phyloP scores from a whole-genome alignment of 805 yeast genomes.

The Candida sakaeoensis region DNA sequence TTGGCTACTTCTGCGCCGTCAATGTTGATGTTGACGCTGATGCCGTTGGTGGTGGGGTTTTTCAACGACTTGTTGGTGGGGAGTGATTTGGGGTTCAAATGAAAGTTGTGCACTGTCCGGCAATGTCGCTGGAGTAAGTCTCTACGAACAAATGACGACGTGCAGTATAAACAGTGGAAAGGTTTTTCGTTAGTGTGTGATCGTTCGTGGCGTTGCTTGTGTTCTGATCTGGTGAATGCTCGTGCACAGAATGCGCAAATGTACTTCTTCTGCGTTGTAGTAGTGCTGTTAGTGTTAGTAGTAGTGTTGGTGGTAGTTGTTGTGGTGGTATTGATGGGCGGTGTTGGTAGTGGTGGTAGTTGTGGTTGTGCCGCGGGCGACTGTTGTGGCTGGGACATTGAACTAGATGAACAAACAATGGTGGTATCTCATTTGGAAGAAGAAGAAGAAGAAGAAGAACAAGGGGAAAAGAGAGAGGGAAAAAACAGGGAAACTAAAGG shows the following conservation, averaged over 20 bases:
- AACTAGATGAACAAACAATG: too few relatives aligned
- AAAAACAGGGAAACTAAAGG: too few relatives aligned
- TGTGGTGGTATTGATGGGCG: not conserved
- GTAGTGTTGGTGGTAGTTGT: constrained; percentile 1
- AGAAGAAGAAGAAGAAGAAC: too few relatives aligned
- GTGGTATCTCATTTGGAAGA: too few relatives aligned
- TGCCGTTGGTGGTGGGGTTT: constrained; percentile 8
- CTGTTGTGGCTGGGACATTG: not conserved
- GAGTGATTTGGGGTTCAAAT: constrained; percentile 10
- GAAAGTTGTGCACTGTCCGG: constrained; percentile 66
- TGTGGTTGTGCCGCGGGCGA: not conserved
- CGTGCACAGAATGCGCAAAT: constrained; percentile 78
- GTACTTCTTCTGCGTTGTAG: constrained; percentile 61
- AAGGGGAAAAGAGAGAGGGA: too few relatives aligned
- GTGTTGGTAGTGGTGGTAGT: not conserved
- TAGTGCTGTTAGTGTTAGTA: too few relatives aligned
- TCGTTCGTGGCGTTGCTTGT: constrained; percentile 72
- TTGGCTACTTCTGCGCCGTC: too few relatives aligned
- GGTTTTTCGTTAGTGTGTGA: constrained; percentile 82
- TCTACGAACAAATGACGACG: constrained; percentile 70
- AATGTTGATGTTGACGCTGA: not conserved
- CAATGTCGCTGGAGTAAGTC: constrained; percentile 75
- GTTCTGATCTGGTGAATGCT: constrained; percentile 77
- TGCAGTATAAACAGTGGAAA: constrained; percentile 67
- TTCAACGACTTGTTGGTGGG: constrained; percentile 12